Evolutionary conservation across 106 monocot species (phyloP), one percentile per base, ranked within the genome.

Genomic region (Posidonia australis): DNA sequence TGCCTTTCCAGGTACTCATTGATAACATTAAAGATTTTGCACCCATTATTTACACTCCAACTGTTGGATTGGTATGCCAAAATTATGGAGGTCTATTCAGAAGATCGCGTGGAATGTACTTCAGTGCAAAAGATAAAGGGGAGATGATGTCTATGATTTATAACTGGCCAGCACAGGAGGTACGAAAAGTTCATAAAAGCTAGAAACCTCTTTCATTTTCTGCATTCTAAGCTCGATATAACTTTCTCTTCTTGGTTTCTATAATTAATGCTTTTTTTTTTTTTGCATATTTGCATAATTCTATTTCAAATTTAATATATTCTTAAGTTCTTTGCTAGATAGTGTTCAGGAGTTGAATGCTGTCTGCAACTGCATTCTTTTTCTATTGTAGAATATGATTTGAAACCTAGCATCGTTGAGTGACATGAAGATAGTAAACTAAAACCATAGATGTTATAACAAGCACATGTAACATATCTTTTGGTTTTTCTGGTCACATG

Each of bases 81-180:
- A 98, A 98, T 67, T 98, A 88, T 83, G 87, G 98, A 71, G 98
- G 98, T 1, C 67, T 98, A 60, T 98, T 75, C 62, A 85, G 98
- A 67, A 84, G 98, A 27, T 87, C 98, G 67, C 90, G 98, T 52
- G 98, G 98, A 74, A 98, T 98, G 98, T 98, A 98, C 75, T 98
- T 98, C 61, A 91, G 98, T 74, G 98, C 87, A 43, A 98, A 98
- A 67, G 98, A 98, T 87, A 98, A 88, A 83, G 91, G 91, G 62
- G 98, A 98, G 68, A 98, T 98, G 98, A 98, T 88, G 91, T 98
- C 98, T 30, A 98, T 98, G 98, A 98, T 98, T 63, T 98, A 98
- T 55, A 98, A 98, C 74, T 98, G 98, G 98, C 98, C 98, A 56
- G 72, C 83, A 19, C 78, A 81, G 13, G 73, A 91, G 74, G 98